These are phyloP conservation scores for Arachnopeziza araneosa DNA, from an alignment of 2,329 filamentous ascomycete genomes.

Conservation along the genomic window DNA sequence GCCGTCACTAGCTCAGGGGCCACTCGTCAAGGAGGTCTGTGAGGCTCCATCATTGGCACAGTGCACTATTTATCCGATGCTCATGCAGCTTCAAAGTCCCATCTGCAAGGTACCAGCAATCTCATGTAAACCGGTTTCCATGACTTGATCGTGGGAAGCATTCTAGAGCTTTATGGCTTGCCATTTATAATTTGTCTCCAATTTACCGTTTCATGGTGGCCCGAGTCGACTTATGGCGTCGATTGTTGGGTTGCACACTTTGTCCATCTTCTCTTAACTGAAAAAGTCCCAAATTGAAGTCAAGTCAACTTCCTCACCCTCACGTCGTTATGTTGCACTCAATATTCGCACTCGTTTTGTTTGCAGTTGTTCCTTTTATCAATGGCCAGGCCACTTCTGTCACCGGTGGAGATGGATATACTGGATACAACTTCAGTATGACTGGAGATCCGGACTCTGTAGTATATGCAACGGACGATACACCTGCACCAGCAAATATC, in stretches of 20 bases:
- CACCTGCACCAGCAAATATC: conserved; percentile 32
- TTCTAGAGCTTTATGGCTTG: not conserved
- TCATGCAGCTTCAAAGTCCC: not conserved
- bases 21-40: not conserved
- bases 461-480: conserved; percentile 49
- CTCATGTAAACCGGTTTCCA: not conserved
- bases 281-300: not conserved
- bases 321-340: not conserved
- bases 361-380: conserved; percentile 2
- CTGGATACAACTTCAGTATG: conserved; percentile 48
- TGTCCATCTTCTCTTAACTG: not conserved
- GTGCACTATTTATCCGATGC: not conserved
- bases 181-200: not conserved
- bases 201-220: not conserved
- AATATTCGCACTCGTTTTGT: not conserved
- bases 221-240: not conserved
- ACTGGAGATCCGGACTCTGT: conserved; percentile 45
- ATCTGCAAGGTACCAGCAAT: not conserved
- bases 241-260: not conserved
- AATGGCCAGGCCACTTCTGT: conserved; percentile 38
- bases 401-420: conserved; percentile 10
- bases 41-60: not conserved
- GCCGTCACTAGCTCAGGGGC: not conserved
- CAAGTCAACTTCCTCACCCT: not conserved
- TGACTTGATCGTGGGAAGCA: not conserved